Evolutionary conservation across 2,329 filamentous ascomycete genomes (phyloP).

Genomic region (Talaromyces sp.): DNA sequence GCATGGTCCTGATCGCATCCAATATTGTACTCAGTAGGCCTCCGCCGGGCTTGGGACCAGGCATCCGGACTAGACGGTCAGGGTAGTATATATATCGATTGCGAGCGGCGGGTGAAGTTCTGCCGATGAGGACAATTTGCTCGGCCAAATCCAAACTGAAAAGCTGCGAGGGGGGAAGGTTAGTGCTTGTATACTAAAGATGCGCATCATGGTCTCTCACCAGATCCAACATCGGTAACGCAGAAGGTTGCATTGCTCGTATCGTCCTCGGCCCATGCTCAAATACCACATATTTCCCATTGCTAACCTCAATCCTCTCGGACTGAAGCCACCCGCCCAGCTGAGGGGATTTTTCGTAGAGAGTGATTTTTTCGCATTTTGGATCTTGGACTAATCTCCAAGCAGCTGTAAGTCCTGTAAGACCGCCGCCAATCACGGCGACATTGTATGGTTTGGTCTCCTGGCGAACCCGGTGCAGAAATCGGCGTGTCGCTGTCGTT

Average conservation of each 20-base stretch:
- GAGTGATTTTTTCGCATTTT: conserved; percentile 66
- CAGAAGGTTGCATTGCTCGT: conserved; percentile 55
- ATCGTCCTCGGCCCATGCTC: conserved; percentile 81
- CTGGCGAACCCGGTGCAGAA: conserved; percentile 19
- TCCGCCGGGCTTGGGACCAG: conserved; percentile 39
- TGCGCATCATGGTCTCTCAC: conserved; percentile 43
- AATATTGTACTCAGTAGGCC: conserved; percentile 27
- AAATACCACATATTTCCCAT: conserved; percentile 65
- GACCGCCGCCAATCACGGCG: conserved; percentile 73
- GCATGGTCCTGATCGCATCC: conserved; percentile 27
- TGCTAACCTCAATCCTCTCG: conserved; percentile 54
- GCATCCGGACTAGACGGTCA: conserved; percentile 68
- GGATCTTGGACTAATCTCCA: conserved; percentile 70
- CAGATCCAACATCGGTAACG: conserved; percentile 66
- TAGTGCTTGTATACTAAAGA: not conserved
- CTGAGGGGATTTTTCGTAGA: conserved; percentile 69
- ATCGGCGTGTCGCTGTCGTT: conserved; percentile 17
- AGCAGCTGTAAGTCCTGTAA: conserved; percentile 75
- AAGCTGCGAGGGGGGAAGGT: conserved; percentile 49
- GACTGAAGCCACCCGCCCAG: conserved; percentile 84
- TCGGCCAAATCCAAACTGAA: conserved; percentile 54
- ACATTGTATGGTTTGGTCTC: conserved; percentile 42
- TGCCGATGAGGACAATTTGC: conserved; percentile 54
- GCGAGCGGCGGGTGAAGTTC: conserved; percentile 49
- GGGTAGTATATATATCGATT: conserved; percentile 86